phyloP scores from a whole-genome alignment of 2,329 filamentous ascomycete genomes.

The Fusarium sp. region DNA sequence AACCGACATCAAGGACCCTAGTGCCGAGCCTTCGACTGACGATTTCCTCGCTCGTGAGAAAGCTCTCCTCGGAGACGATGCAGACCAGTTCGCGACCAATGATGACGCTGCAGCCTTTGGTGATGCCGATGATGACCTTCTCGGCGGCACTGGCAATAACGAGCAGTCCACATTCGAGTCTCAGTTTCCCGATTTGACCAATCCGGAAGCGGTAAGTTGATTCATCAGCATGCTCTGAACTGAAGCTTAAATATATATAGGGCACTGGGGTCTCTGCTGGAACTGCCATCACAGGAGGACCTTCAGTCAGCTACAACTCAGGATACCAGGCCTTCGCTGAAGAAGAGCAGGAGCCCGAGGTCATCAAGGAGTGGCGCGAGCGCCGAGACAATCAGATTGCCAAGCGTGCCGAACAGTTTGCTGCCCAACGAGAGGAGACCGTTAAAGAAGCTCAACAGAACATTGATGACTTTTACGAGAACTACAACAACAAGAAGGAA shows the following conservation, averaged over 20 bases:
- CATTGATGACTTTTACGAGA: conserved; percentile 99
- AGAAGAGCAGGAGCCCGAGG: conserved; percentile 87
- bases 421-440: conserved; percentile 85
- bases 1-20: conserved; percentile 71
- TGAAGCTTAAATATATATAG: conserved; percentile 43
- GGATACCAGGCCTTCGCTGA: conserved; percentile 69
- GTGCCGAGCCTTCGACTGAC: conserved; percentile 72
- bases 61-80: conserved; percentile 91
- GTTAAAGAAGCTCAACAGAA: conserved; percentile 91
- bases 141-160: conserved; percentile 75
- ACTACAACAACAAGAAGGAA: conserved; percentile 98
- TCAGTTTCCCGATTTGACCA: conserved; percentile 85
- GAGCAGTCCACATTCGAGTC: conserved; percentile 77
- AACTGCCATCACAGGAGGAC: conserved; percentile 78
- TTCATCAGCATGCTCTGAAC: background rate
- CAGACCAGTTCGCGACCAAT: conserved; percentile 85
- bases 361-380: conserved; percentile 92
- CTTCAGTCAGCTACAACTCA: conserved; percentile 72
- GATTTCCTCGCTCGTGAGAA: conserved; percentile 95
- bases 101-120: conserved; percentile 76
- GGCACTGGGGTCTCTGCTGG: conserved; percentile 50
- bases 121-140: conserved; percentile 76
- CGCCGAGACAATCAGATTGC: conserved; percentile 85
- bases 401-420: conserved; percentile 87
- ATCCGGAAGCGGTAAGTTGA: conserved; percentile 52